A percentile compares a stretch with the other conserved stretches of the same genome.
phyloP scores from a whole-genome alignment of 2,329 filamentous ascomycete species.

The Plenodomus biglobosus region DNA sequence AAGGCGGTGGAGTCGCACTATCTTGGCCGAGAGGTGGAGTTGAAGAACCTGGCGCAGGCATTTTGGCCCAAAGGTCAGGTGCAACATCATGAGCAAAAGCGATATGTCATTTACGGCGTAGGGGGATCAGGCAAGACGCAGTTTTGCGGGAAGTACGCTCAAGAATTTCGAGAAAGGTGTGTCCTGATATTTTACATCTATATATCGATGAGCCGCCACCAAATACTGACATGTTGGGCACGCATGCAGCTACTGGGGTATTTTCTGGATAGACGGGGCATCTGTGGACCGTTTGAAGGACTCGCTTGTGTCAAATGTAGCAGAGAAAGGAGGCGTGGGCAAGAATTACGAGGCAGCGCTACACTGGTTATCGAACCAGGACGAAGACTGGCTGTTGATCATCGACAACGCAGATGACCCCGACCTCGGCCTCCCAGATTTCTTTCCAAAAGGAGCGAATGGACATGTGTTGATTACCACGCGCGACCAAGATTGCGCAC shows the following conservation, averaged over 20 bases:
- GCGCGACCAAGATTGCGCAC: constrained; percentile 28
- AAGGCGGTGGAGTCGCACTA: too few relatives aligned
- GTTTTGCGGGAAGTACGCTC: constrained; percentile 43
- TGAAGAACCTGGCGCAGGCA: too few relatives aligned
- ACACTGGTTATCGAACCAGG: constrained; percentile 19
- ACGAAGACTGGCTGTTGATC: constrained; percentile 28
- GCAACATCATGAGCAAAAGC: constrained; percentile 2
- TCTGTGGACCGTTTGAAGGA: constrained; percentile 24
- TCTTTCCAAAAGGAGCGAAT: constrained; percentile 26
- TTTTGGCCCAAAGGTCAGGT: not conserved
- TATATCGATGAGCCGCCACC: too few relatives aligned
- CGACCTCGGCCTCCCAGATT: constrained; percentile 13
- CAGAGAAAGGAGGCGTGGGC: constrained; percentile 28
- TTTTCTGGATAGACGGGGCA: constrained; percentile 44
- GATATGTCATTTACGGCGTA: constrained; percentile 36
- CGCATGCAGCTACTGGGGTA: constrained; percentile 32
- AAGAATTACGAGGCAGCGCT: constrained; percentile 30
- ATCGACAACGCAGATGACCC: constrained; percentile 36
- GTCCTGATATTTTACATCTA: too few relatives aligned
- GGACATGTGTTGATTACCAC: constrained; percentile 35
- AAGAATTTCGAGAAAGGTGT: constrained; percentile 41
- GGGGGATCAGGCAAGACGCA: constrained; percentile 48
- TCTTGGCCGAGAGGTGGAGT: too few relatives aligned
- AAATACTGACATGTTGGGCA: too few relatives aligned
- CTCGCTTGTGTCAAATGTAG: constrained; percentile 26